These are phyloP conservation scores for Podospora fimiseda DNA, from an alignment of 495 filamentous ascomycete species.

Conservation along the genomic window DNA sequence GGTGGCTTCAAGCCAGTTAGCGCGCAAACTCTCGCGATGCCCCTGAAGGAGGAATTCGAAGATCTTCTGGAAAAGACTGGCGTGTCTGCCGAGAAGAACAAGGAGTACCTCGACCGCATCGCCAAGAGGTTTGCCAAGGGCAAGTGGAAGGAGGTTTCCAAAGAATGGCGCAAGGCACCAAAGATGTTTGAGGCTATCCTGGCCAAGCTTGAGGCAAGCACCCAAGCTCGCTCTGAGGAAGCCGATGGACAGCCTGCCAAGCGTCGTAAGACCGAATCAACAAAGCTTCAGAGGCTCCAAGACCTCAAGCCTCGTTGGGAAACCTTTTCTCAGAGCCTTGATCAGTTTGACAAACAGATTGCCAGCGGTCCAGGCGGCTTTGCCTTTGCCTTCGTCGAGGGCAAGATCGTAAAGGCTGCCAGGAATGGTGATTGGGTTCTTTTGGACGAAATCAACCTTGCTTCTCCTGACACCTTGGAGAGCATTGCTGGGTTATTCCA, in stretches of 20 bases:
- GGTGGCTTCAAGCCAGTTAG: conserved; percentile 96
- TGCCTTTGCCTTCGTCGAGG: conserved; percentile 92
- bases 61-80: conserved; percentile 74
- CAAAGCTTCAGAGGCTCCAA: conserved; percentile 48
- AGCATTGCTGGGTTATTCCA: conserved; percentile 82
- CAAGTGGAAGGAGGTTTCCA: conserved; percentile 77
- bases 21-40: conserved; percentile 77
- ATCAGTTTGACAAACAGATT: conserved; percentile 74
- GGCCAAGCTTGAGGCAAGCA: conserved; percentile 34
- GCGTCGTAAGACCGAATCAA: conserved; percentile 70
- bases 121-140: conserved; percentile 70
- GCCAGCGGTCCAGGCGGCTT: conserved; percentile 73
- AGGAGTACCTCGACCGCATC: conserved; percentile 72
- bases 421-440: conserved; percentile 96
- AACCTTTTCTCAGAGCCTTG: conserved; percentile 66
- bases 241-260: conserved; percentile 63
- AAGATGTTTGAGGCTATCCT: conserved; percentile 74
- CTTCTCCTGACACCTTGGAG: conserved; percentile 88
- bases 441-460: conserved; percentile 89
- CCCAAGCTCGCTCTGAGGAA: conserved; percentile 24
- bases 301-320: conserved; percentile 72
- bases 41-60: conserved; percentile 89
- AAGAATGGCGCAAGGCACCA: conserved; percentile 81
- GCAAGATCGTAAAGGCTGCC: conserved; percentile 85
- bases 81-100: conserved; percentile 80